phyloP scores from a whole-genome alignment of 768 basidiomycete genomes.

The Lyophyllum decastes region DNA sequence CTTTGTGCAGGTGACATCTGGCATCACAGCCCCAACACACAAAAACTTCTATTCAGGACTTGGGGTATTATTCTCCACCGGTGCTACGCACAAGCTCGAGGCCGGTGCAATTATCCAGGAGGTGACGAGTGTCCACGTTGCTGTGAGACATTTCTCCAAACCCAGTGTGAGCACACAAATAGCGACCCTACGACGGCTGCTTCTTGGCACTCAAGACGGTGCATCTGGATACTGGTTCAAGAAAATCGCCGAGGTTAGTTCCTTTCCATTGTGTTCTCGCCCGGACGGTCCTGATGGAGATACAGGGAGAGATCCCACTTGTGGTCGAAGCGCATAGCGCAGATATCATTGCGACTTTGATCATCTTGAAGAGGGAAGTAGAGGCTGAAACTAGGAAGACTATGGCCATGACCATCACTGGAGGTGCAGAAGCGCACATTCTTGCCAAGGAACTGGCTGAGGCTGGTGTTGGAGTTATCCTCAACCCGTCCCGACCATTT shows the following conservation, averaged over 20 bases:
- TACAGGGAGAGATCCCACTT: conserved; percentile 68
- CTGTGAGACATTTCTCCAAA: conserved; percentile 49
- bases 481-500: conserved; percentile 64
- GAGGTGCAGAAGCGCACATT: conserved; percentile 67
- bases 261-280: not conserved
- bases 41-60: conserved; percentile 59
- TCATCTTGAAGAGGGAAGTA: conserved; percentile 67
- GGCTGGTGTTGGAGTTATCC: conserved; percentile 46
- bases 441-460: conserved; percentile 67
- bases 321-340: conserved; percentile 77
- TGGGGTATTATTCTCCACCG: conserved; percentile 64
- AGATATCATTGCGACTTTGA: conserved; percentile 79
- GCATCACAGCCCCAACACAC: conserved; percentile 61
- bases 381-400: conserved; percentile 43
- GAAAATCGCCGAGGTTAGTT: conserved; percentile 42
- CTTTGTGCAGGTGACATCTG: conserved; percentile 48
- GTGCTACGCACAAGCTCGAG: conserved; percentile 60
- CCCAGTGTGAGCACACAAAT: conserved; percentile 82
- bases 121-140: conserved; percentile 65
- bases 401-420: conserved; percentile 63
- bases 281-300: not conserved
- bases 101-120: conserved; percentile 65
- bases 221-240: conserved; percentile 46
- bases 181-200: conserved; percentile 64
- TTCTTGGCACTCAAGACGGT: conserved; percentile 45